phyloP scores from a whole-genome alignment of 805 yeast genomes.

The Wickerhamiella nectarea region DNA sequence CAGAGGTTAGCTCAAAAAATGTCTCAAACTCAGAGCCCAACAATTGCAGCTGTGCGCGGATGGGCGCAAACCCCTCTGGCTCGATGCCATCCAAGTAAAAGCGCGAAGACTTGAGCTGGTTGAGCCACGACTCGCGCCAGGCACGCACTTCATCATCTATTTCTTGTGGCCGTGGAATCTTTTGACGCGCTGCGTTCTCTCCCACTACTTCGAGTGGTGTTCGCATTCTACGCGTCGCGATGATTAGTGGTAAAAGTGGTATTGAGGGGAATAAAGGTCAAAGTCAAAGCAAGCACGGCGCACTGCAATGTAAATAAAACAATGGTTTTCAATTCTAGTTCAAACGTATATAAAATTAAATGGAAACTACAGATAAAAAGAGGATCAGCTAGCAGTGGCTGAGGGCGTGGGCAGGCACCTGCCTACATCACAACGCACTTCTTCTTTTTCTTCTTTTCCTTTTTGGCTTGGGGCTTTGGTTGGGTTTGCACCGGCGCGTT shows the following conservation, averaged over 20 bases:
- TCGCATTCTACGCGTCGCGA: conserved; percentile 4
- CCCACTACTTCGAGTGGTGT: conserved; percentile 11
- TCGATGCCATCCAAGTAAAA: conserved; percentile 48
- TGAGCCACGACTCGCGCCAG: conserved; percentile 57
- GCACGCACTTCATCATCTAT: conserved; percentile 12
- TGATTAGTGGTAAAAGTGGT: background rate
- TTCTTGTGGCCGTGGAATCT: conserved; percentile 1
- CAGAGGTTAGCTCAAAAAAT: conserved; percentile 41
- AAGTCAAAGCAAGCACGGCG: too few relatives aligned
- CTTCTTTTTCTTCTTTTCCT: conserved; percentile 8
- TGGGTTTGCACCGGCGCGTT: too few relatives aligned
- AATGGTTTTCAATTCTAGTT: too few relatives aligned
- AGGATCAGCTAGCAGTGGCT: background rate
- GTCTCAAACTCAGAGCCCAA: conserved; percentile 35
- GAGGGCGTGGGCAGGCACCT: too few relatives aligned
- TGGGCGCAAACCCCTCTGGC: conserved; percentile 18
- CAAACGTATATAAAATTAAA: too few relatives aligned
- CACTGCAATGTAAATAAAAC: too few relatives aligned
- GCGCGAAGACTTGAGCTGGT: conserved; percentile 43
- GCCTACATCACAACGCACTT: conserved; percentile 13
- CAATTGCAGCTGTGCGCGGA: conserved; percentile 19
- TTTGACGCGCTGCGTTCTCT: conserved; percentile 2
- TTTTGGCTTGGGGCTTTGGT: too few relatives aligned
- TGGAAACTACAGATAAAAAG: too few relatives aligned
- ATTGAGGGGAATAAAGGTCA: too few relatives aligned